Conservation (phyloP, 495 filamentous ascomycete species). For the Rusavskia elegans region DNA sequence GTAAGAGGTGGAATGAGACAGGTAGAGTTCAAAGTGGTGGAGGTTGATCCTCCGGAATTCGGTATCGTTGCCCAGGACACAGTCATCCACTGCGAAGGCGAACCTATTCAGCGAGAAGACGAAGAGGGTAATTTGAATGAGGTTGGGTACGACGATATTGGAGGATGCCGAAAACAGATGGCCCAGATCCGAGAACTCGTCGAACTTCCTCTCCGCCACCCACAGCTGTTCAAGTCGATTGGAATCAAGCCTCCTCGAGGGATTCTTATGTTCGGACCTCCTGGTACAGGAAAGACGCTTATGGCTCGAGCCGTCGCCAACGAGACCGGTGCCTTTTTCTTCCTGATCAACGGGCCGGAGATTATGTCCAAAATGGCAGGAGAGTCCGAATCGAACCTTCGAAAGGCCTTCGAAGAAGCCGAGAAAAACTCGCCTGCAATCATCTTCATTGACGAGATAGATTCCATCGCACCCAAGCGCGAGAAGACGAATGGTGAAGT, state of each 20-base stretch:
- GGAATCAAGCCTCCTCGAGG: conserved; percentile 98
- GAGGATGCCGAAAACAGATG: conserved; percentile 99
- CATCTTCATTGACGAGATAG: conserved; percentile 99
- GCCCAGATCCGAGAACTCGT: conserved; percentile 97
- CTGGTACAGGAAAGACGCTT: conserved; percentile 96
- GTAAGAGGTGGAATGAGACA: conserved; percentile 95
- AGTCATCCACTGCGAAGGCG: conserved; percentile 96
- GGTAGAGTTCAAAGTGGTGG: conserved; percentile 98
- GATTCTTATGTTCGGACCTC: conserved; percentile 94
- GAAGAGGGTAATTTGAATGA: conserved; percentile 98
- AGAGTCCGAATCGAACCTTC: conserved; percentile 93
- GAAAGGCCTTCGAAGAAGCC: conserved; percentile 96
- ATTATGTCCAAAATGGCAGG: conserved; percentile 99
- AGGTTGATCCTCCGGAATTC: conserved; percentile 94
- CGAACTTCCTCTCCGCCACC: conserved; percentile 88
- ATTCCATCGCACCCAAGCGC: conserved; percentile 97
- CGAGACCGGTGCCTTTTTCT: conserved; percentile 98
- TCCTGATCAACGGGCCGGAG: conserved; percentile 96
- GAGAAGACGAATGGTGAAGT: conserved; percentile 99
- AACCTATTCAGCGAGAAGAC: conserved; percentile 95
- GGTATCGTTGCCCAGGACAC: conserved; percentile 98
- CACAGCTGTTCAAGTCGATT: conserved; percentile 98
- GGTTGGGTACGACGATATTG: conserved; percentile 97
- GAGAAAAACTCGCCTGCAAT: conserved; percentile 99
- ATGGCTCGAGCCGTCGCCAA: conserved; percentile 99